Evolutionary conservation across 352 stramenopile genomes (phyloP).

Genomic region (Phytophthora citricola): DNA sequence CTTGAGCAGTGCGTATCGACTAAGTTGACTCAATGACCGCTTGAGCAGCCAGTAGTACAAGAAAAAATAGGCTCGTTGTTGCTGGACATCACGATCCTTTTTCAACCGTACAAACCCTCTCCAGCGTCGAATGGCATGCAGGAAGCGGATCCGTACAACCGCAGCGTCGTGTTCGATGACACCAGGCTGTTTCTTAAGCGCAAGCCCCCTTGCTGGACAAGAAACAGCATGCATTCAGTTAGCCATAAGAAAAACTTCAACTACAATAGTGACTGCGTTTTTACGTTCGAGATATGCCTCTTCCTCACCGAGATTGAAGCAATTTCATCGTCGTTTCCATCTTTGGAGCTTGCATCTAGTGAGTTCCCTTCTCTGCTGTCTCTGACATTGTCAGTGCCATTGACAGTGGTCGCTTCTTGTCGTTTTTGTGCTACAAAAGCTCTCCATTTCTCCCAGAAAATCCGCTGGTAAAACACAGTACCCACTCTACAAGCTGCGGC

Average conservation of each 20-base stretch:
- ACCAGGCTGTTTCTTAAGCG: not conserved
- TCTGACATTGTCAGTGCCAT: slow-evolving; percentile 1
- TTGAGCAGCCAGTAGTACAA: slow-evolving; percentile 46
- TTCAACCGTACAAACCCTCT: slow-evolving; percentile 14
- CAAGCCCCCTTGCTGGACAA: slow-evolving; percentile 15
- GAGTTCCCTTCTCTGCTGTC: not conserved
- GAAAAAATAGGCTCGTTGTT: slow-evolving; percentile 41
- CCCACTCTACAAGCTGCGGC: slow-evolving; percentile 53
- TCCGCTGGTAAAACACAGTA: slow-evolving; percentile 45
- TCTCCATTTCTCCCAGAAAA: slow-evolving; percentile 47
- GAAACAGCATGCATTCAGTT: not conserved
- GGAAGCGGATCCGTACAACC: slow-evolving; percentile 12
- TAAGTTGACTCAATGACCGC: slow-evolving; percentile 23
- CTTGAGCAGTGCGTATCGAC: slow-evolving; percentile 18
- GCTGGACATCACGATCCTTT: slow-evolving; percentile 17
- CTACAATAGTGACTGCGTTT: not conserved
- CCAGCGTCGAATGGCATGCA: slow-evolving; percentile 29
- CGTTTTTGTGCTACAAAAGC: slow-evolving; percentile 13
- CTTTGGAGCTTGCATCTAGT: too few species aligned
- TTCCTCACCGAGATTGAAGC: slow-evolving; percentile 10
- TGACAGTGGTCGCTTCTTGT: not conserved
- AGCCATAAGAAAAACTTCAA: not conserved
- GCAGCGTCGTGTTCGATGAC: not conserved
- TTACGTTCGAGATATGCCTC: slow-evolving; percentile 18
- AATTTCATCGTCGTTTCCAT: not conserved